Evolutionary conservation across 441 rosid species (phyloP).

Genomic region (Erodium texanum): DNA sequence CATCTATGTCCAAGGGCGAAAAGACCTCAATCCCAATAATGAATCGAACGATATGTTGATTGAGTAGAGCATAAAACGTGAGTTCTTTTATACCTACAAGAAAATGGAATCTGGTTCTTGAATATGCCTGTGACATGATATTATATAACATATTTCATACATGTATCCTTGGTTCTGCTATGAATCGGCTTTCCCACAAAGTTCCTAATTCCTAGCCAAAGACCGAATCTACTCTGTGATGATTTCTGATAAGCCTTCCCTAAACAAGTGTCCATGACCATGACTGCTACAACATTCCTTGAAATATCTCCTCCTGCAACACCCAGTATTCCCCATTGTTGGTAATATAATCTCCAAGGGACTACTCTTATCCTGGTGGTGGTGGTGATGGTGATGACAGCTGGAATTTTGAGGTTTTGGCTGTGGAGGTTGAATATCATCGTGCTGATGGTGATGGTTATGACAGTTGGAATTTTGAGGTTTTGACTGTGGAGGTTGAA

Average conservation of each 20-base stretch:
- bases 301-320: background rate
- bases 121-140: no score
- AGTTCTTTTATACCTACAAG: no score
- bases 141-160: no score
- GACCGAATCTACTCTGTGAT: background rate
- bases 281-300: background rate
- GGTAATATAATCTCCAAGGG: background rate
- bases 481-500: background rate
- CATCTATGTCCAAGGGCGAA: no score
- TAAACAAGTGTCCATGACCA: background rate
- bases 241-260: background rate
- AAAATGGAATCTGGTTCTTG: no score
- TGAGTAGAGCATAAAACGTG: no score
- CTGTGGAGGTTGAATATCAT: background rate
- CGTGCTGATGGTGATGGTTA: no score
- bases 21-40: no score
- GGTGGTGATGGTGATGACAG: background rate
- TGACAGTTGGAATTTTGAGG: no score
- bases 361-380: background rate
- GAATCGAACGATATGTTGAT: no score
- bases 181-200: background rate
- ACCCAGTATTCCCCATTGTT: background rate
- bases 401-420: background rate
- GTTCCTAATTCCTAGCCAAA: background rate
- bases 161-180: background rate